Evolutionary conservation across 2,329 filamentous ascomycete species (phyloP), one percentile per base, ranked within the genome.

Genomic region (Botrytis fragariae): DNA sequence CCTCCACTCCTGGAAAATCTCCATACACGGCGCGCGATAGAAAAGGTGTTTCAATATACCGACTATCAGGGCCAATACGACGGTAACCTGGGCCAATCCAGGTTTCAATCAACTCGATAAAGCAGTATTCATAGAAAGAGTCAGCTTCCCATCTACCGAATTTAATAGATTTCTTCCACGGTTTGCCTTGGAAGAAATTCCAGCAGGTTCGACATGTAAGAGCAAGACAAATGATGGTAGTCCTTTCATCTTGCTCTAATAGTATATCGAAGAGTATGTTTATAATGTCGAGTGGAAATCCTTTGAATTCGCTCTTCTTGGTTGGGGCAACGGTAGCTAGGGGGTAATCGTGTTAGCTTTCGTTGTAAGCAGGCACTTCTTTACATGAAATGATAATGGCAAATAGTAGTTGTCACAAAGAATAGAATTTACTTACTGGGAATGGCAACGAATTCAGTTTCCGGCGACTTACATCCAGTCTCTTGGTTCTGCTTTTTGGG

Each of bases 291-390:
- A 54, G 32, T 20, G 44, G 14, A 2, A 51, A 51, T 4, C 32
- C 22, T 4, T 45, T 0, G 12, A 45, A 45, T 20, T 45, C 25
- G 60, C 35, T 62, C 7, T 25, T 18, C 3, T n/a, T 39, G 2
- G 22, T 18, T 18, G 8, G 16, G 8, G 18, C n/a, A 12, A 32
- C 5, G 3, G 6, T 25, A n/a, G 51, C 44, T 67, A 39, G 18
- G 16, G 0, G 14, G 3, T n/a, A 25, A 25, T 18, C 5, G 16
- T 48, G 42, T 65, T 22, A 45, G 42, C 20, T 48, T 65, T 2
- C 0, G 1, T 16, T 65, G 0, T 1, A 35, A 65, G 9, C 8
- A 10, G 22, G 10, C 8, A 10, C 3, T 6, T 22, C 6, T 64
- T 8, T 35, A n/a, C 22, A 25, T 8, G 29, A 9, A 64, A 22